These are phyloP conservation scores for Monosporascus sp. DNA, from an alignment of 2,329 filamentous ascomycete genomes.

Conservation along the genomic window DNA sequence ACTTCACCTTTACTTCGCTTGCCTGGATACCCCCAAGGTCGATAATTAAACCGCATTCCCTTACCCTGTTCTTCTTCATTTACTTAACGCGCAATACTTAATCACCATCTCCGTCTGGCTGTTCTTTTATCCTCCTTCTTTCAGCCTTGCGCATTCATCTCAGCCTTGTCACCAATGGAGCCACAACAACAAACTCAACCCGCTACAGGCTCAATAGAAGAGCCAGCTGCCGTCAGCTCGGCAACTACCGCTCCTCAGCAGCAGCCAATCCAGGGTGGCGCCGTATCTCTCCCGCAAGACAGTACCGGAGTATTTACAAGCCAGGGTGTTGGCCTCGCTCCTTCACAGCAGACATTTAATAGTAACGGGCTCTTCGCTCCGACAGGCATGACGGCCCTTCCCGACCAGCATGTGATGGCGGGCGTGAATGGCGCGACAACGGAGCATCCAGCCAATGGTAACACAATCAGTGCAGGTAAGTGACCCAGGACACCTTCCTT, in stretches of 20 bases:
- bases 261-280: background rate
- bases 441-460: conserved; percentile 14
- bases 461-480: conserved; percentile 31
- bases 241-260: background rate
- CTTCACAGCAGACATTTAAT: background rate
- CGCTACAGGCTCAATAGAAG: background rate
- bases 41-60: no score
- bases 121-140: background rate
- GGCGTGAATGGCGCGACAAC: background rate
- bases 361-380: background rate
- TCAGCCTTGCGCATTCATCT: background rate
- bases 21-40: no score
- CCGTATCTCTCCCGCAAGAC: background rate
- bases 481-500: background rate
- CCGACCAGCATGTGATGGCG: background rate
- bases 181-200: background rate
- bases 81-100: no score
- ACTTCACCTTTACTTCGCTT: no score
- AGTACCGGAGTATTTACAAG: background rate
- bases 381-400: background rate
- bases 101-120: background rate
- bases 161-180: background rate
- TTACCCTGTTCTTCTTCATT: no score
- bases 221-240: background rate
- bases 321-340: background rate